Evolutionary conservation across 179 eudicot genomes (phyloP).

Genomic region (Vitellaria paradoxa): DNA sequence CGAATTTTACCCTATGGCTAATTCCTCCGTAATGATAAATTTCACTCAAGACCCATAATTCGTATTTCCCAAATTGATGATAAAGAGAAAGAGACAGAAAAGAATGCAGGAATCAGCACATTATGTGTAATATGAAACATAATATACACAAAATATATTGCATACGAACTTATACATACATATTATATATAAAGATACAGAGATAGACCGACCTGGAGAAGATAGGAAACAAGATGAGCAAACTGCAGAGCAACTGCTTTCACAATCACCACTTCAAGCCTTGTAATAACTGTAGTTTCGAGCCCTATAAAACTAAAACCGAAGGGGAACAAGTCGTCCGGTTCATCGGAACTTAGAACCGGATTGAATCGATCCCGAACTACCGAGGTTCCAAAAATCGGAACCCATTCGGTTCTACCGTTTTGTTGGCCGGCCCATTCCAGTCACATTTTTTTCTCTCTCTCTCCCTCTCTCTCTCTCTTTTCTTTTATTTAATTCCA

Average conservation of each 20-base stretch:
- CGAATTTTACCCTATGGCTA: background rate
- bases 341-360: too few relatives aligned
- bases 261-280: background rate
- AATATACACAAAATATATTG: background rate
- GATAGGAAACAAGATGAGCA: background rate
- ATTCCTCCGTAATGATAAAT: background rate
- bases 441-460: too few relatives aligned
- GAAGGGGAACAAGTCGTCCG: too few relatives aligned
- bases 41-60: background rate
- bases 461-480: too few relatives aligned
- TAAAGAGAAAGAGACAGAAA: background rate
- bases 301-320: background rate
- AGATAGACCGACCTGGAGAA: background rate
- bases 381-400: too few relatives aligned
- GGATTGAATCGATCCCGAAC: too few relatives aligned
- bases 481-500: too few relatives aligned
- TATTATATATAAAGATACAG: too few relatives aligned
- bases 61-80: background rate
- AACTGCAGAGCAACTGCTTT: background rate
- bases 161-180: background rate
- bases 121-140: too few relatives aligned
- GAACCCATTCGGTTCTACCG: too few relatives aligned
- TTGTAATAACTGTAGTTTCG: background rate
- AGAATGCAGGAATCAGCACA: too few relatives aligned
- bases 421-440: too few relatives aligned